A percentile compares a stretch with the other conserved stretches of the same genome.
Conservation (phyloP, 2,329 filamentous ascomycete genomes). For the Dryadomyces quercivorus region DNA sequence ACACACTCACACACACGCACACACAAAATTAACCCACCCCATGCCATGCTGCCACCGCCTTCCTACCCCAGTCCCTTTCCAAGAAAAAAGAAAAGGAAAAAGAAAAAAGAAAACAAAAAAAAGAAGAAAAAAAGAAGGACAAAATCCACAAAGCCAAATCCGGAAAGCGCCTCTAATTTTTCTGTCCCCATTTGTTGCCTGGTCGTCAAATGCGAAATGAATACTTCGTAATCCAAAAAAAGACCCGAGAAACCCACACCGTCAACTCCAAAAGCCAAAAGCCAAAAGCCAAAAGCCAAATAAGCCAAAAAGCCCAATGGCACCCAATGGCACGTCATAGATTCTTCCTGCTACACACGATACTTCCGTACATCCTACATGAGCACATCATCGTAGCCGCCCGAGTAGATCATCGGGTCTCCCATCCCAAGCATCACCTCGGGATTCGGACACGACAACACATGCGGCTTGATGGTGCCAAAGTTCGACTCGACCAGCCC, state of each 20-base stretch:
- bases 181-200: background rate
- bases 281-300: too few relatives aligned
- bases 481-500: constrained; percentile 39
- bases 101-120: background rate
- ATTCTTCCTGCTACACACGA: background rate
- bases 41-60: background rate
- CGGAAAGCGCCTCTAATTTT: constrained; percentile 1
- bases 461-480: constrained; percentile 42
- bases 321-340: too few relatives aligned
- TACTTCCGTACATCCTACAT: constrained; percentile 3
- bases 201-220: background rate
- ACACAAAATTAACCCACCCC: too few relatives aligned
- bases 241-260: too few relatives aligned
- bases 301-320: background rate
- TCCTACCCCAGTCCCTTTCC: background rate
- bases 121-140: background rate
- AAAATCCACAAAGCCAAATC: background rate
- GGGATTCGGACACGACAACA: constrained; percentile 37
- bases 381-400: constrained; percentile 34
- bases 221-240: too few relatives aligned
- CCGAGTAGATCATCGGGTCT: constrained; percentile 46
- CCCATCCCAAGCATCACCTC: constrained; percentile 45
- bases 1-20: too few relatives aligned
- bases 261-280: background rate
- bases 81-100: background rate